Base-by-base conservation (phyloP, 2,329 filamentous ascomycete genomes). In the Fusarium zealandicum region DNA sequence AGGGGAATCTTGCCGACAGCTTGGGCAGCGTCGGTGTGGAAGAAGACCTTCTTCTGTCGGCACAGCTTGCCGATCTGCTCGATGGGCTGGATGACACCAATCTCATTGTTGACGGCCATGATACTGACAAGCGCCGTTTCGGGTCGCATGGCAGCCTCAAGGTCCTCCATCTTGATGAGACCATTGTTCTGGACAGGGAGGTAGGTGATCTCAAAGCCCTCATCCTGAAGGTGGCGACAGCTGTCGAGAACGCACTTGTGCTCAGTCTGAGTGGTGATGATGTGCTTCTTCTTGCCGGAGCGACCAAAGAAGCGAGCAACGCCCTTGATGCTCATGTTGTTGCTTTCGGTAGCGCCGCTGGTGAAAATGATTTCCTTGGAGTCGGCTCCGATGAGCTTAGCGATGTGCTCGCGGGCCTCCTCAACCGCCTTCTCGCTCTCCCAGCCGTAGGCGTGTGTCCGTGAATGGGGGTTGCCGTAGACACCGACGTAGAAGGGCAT, bases 301-400 rank as follows among this genome's bases (percentile, higher is more conserved):
- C 91, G 86, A 63, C 92, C 92, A 73, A 97, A 97, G 78, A 99
- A 99, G 60, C 93, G 85, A 16, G 95, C 93, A 8, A 99, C 93
- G 61, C 95, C 95, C 79, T 99, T 99, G 79, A 99, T 92, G 75
- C 92, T 96, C 95, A 99, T 99, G 70, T 99, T 99, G 78, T 99
- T 99, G 72, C 92, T 97, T 79, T 99, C 95, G 0, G 95, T 99
- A 13, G 95, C 95, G 49, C 95, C 95, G 69, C 93, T 97, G 6
- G 95, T 99, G 77, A 99, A 98, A 68, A 99, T 96, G 63, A 99
- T 98, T 73, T 99, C 95, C 77, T 99, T 99, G 6, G 95, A 81
- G 72, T 99, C 92, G 22, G 95, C 95, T 20, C 93, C 93, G 63
- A 99, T 95, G 49, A 99, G 83, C 32, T 82, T 82, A 3, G 95